Base-by-base conservation (phyloP, 2,329 filamentous ascomycete species). In the Passalora sequoiae region DNA sequence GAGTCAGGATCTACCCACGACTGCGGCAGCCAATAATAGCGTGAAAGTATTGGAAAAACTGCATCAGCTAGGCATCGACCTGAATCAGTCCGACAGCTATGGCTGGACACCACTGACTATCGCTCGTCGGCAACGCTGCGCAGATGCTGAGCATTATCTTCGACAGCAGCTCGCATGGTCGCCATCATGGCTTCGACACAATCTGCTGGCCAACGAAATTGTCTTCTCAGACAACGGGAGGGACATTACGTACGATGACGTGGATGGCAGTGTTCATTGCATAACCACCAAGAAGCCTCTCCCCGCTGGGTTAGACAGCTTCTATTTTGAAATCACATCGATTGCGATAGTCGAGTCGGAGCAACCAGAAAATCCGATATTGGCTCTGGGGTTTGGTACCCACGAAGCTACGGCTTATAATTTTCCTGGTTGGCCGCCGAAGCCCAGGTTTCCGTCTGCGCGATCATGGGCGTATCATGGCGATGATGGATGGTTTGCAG, bases 61-160 rank as follows among this genome's bases (percentile, higher is more conserved):
- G 12, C 13, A 42, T 15, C 3, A 16, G 5, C 38, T 43, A 3
- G 38, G 38, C n/a, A 38, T 42, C 13, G 42, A 51, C 39, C 36
- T 49, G 25, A 51, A 43, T 37, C 33, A 39, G 20, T 30, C 43
- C 21, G 50, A 53, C 25, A 21, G 15, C 15, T 53, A 43, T 29
- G 48, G 50, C 17, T 53, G 50, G 43, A 50, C 44, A 2, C 45
- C 50, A 13, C 31, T 49, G 10, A 17, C 46, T 20, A 45, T 53
- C 8, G 45, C 48, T 12, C 30, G 35, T 10, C 39, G 44, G 3
- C 37, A 49, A n/a, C 38, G 43, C 12, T 16, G 32, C 2, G 30
- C 33, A 9, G 42, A 43, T 9, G 45, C 42, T 4, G 44, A 30
- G 29, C 15, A 33, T 5, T 48, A 44, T 28, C 28, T 53, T 15